Percentiles rank a stretch among this genome's conserved stretches.
phyloP scores from a whole-genome alignment of 2,329 filamentous ascomycete genomes.

The Cladosporium sp. region DNA sequence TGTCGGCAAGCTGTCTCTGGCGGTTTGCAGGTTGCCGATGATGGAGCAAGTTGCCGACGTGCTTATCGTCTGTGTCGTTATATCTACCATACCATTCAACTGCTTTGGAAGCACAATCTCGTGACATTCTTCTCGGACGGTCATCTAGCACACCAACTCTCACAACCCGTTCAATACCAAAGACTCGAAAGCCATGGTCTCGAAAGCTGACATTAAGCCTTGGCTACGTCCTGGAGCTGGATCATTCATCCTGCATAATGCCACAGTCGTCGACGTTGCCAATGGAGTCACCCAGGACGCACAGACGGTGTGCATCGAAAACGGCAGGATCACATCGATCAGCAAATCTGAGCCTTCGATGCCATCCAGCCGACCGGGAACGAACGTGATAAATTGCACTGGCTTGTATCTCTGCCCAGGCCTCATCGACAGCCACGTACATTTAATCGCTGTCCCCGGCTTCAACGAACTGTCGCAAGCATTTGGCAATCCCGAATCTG shows the following conservation, averaged over 20 bases:
- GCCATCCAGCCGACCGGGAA: conserved; percentile 16
- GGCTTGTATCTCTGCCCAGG: conserved; percentile 39
- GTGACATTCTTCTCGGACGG: too few relatives aligned
- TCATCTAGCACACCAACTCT: neutral
- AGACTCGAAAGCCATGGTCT: neutral
- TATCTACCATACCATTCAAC: too few relatives aligned
- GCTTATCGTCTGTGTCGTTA: neutral
- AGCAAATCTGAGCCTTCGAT: conserved; percentile 6
- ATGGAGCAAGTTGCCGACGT: neutral
- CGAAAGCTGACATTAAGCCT: conserved; percentile 19
- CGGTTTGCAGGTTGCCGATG: neutral
- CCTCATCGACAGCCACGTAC: conserved; percentile 44
- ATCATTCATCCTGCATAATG: conserved; percentile 36
- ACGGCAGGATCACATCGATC: conserved; percentile 12
- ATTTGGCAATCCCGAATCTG: conserved; percentile 24
- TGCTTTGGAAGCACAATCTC: too few relatives aligned
- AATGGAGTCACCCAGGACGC: conserved; percentile 22
- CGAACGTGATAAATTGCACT: conserved; percentile 29
- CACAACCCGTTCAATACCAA: too few relatives aligned
- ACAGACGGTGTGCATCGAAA: conserved; percentile 14
- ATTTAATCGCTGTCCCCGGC: conserved; percentile 37
- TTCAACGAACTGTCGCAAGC: conserved; percentile 25
- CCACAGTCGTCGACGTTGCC: conserved; percentile 39
- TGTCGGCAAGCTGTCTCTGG: neutral
- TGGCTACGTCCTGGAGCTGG: conserved; percentile 23